Percentiles rank a stretch among this genome's conserved stretches.
phyloP scores from a whole-genome alignment of 2,329 filamentous ascomycete genomes.

The Dryadomyces quercivorus region DNA sequence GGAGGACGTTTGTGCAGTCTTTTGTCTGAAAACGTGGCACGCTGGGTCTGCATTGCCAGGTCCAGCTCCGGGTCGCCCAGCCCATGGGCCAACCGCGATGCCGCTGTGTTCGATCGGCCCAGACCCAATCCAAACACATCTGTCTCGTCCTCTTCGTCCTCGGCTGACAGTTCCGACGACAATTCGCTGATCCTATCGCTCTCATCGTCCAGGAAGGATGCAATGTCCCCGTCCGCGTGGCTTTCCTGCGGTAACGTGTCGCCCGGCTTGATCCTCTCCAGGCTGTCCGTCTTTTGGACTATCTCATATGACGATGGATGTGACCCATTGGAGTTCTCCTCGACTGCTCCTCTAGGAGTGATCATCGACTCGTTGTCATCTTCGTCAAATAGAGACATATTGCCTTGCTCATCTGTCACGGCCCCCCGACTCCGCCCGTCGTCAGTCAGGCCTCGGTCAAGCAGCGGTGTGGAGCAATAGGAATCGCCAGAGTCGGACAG shows the following conservation, averaged over 20 bases:
- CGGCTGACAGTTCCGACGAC: conserved; percentile 49
- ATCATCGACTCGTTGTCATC: conserved; percentile 18
- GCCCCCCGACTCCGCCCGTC: conserved; percentile 29
- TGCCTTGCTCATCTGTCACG: conserved; percentile 35
- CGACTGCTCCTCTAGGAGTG: conserved; percentile 1
- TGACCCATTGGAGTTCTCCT: conserved; percentile 13
- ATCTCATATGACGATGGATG: conserved; percentile 40
- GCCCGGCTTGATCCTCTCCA: conserved; percentile 29
- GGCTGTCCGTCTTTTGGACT: conserved; percentile 39
- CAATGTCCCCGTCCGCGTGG: conserved; percentile 19
- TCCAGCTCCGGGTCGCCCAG: conserved; percentile 17
- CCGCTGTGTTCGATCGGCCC: conserved; percentile 18
- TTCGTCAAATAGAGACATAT: conserved; percentile 41
- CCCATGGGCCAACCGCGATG: conserved; percentile 23
- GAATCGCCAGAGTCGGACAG: conserved; percentile 57
- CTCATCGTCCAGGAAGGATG: conserved; percentile 32
- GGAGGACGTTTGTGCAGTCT: conserved; percentile 17
- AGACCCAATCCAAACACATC: conserved; percentile 14
- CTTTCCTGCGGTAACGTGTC: conserved; percentile 18
- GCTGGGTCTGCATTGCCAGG: conserved; percentile 12
- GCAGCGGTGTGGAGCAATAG: conserved; percentile 63
- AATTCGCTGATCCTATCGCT: conserved; percentile 44
- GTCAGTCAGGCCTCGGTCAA: conserved; percentile 53
- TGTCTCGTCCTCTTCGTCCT: conserved; percentile 22
- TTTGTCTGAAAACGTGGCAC: neutral